Conservation (phyloP, 805 yeast genomes). For the Saccharomycopsis malanga region DNA sequence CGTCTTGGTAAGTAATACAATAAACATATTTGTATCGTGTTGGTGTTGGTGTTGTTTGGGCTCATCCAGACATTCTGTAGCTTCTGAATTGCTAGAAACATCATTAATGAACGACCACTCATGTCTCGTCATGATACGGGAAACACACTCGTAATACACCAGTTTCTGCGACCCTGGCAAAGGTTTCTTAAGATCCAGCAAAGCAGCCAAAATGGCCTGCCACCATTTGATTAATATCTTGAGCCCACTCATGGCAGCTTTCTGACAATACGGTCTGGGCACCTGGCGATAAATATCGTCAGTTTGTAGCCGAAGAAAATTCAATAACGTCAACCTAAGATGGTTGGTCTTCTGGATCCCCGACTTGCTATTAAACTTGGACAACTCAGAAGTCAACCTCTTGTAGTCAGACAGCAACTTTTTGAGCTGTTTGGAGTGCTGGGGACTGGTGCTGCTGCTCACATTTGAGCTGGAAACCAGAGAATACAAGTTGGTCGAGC, state of each 20-base stretch:
- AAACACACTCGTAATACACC: conserved; percentile 49
- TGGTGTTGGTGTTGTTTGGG: background rate
- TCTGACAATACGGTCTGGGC: conserved; percentile 5
- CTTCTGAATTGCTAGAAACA: too few species aligned
- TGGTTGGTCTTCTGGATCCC: conserved; percentile 19
- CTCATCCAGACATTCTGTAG: background rate
- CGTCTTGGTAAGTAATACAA: conserved; percentile 36
- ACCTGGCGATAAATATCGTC: conserved; percentile 9
- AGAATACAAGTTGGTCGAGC: conserved; percentile 10
- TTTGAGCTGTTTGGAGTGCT: conserved; percentile 9
- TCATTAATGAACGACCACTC: conserved; percentile 35
- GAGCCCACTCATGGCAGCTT: conserved; percentile 14
- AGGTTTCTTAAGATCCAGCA: conserved; percentile 28
- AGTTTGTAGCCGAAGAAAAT: conserved; percentile 14
- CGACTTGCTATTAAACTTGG: conserved; percentile 14
- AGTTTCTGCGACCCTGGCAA: conserved; percentile 41
- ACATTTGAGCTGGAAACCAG: background rate
- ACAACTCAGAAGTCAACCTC: conserved; percentile 15
- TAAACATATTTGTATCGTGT: conserved; percentile 9
- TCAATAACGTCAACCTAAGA: conserved; percentile 13
- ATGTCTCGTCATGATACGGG: conserved; percentile 39
- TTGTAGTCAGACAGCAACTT: conserved; percentile 11
- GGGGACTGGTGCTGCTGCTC: background rate
- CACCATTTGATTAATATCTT: conserved; percentile 42
- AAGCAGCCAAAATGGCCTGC: conserved; percentile 35